Evolutionary conservation across 2,329 filamentous ascomycete genomes (phyloP).

Genomic region (Nectriaceae sp.): DNA sequence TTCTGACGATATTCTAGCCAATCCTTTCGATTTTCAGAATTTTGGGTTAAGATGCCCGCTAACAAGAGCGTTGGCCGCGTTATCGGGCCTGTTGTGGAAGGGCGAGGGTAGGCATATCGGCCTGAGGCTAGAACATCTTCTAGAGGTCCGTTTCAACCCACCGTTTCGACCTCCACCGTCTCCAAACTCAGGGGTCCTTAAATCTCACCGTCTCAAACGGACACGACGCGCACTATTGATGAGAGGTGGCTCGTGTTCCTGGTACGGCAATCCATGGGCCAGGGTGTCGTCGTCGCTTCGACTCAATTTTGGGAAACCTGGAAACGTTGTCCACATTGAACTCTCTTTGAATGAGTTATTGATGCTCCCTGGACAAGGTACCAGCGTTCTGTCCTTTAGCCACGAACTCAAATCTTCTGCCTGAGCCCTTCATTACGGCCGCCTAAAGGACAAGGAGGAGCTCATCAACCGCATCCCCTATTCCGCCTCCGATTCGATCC

Average conservation of each 20-base stretch:
- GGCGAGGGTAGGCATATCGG: no score
- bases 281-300: background rate
- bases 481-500: constrained; percentile 13
- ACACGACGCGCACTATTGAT: background rate
- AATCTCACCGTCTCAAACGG: background rate
- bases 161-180: background rate
- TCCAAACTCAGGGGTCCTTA: background rate
- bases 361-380: constrained; percentile 10
- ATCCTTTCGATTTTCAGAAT: no score
- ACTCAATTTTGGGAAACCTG: constrained; percentile 5
- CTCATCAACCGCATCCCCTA: constrained; percentile 10
- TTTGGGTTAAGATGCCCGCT: no score
- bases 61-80: no score
- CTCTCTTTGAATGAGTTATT: constrained; percentile 6
- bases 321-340: constrained; percentile 19
- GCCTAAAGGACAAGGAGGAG: constrained; percentile 1
- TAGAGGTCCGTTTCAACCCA: background rate
- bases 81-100: no score
- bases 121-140: background rate
- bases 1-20: no score
- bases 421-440: constrained; percentile 3
- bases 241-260: background rate
- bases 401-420: constrained; percentile 1
- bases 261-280: background rate
- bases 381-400: constrained; percentile 7